These are phyloP conservation scores for Pyrenophora graminea DNA, from an alignment of 2,329 filamentous ascomycete species.

Conservation along the genomic window DNA sequence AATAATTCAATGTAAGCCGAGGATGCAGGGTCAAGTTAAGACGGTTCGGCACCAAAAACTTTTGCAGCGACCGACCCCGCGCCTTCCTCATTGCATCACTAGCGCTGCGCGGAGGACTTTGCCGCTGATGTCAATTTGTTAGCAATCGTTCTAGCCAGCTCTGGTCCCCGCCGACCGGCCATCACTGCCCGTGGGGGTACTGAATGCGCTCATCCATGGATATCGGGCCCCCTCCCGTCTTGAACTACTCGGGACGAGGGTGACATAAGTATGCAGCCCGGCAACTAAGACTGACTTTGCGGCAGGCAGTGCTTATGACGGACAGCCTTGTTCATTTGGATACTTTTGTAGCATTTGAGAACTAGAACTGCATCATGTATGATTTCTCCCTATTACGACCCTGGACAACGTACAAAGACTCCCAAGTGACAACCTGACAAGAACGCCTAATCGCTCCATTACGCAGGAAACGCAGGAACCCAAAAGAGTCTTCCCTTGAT, in stretches of 20 bases:
- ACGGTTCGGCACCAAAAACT: constrained; percentile 22
- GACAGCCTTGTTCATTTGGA: background rate
- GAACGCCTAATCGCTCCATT: constrained; percentile 32
- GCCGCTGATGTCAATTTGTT: constrained; percentile 29
- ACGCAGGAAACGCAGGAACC: constrained; percentile 21
- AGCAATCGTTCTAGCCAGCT: constrained; percentile 14
- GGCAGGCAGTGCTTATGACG: background rate
- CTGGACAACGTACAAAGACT: constrained; percentile 3
- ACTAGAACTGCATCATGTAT: constrained; percentile 6
- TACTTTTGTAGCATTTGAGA: background rate
- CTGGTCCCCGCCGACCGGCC: background rate
- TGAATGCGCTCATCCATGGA: background rate
- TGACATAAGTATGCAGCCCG: background rate
- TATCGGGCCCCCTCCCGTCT: background rate
- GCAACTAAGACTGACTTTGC: background rate
- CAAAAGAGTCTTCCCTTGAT: background rate
- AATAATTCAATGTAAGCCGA: background rate
- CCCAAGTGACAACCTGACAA: constrained; percentile 8
- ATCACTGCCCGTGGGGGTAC: constrained; percentile 5
- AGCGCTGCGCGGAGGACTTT: constrained; percentile 23
- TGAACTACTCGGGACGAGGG: background rate
- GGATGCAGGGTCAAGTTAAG: constrained; percentile 19
- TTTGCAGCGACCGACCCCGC: constrained; percentile 28
- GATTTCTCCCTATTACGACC: constrained; percentile 1
- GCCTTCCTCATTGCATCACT: constrained; percentile 29